Base-by-base conservation (phyloP, 768 basidiomycete genomes). In the Cubamyces lactineus region DNA sequence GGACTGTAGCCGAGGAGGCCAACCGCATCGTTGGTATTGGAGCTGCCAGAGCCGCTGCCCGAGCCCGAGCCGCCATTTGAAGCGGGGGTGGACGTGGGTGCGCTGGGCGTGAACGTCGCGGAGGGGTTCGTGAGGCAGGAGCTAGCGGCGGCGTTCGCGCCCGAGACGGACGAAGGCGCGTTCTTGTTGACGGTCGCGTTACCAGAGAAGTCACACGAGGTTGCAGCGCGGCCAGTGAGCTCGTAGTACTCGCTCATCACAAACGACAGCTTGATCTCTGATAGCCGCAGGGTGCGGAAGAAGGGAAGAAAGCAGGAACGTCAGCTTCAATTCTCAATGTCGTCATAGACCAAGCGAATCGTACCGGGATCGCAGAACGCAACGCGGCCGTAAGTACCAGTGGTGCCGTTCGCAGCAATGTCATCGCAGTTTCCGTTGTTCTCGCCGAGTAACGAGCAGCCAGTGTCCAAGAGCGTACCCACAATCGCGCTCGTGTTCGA, bases 181-280 rank as follows among this genome's bases (percentile, higher is more conserved):
- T 70, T 71, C 16, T 77, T 12, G 68, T 91, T 91, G 65, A 92
- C 78, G 16, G 91, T 92, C 5, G 87, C 94, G 70, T 97, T 97
- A 8, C 94, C 93, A 54, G 74, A 74, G 71, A 97, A 96, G 77
- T 82, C 84, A 76, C 94, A 96, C 8, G 91, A 80, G 53, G 82
- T 77, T 7, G 77, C 70, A 56, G 86, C 76, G 63, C 83, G 82
- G 72, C 82, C 82, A 57, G 83, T 83, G 30, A 78, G 72, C 69
- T 90, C 85, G 70, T 88, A 96, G 73, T 83, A 94, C 61, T 86
- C 78, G 72, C 84, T 89, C 85, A 96, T 90, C 50, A 88, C 86
- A 72, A 84, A 96, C 21, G 90, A 92, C 39, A 94, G 75, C 79
- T 93, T 89, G 74, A 89, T 80, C 43, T 83, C 92, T 92, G 62